A percentile compares a stretch with the other conserved stretches of the same genome.
These are phyloP conservation scores for Suillus discolor DNA, from an alignment of 768 basidiomycete genomes.

Conservation along the genomic window DNA sequence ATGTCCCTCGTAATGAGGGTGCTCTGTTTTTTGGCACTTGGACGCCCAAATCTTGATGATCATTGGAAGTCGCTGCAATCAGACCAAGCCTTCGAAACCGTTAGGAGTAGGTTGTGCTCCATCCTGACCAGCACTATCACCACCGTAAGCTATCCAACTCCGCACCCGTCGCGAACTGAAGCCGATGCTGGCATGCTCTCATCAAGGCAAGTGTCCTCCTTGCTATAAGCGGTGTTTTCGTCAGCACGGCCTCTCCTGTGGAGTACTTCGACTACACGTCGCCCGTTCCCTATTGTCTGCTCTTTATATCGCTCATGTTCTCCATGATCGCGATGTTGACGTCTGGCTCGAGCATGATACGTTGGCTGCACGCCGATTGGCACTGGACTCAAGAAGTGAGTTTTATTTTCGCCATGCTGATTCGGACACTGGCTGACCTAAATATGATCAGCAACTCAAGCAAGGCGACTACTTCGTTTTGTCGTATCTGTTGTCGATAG, in stretches of 20 bases:
- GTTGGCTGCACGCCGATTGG: background rate
- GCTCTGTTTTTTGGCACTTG: background rate
- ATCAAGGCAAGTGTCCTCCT: background rate
- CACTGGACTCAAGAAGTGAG: background rate
- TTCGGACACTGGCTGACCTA: background rate
- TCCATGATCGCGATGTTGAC: background rate
- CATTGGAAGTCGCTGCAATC: background rate
- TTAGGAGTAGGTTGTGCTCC: background rate
- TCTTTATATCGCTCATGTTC: background rate
- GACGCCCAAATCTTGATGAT: background rate
- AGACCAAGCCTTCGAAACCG: background rate
- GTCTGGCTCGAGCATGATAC: conserved; percentile 1
- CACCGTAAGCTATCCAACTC: background rate
- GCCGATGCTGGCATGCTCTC: background rate
- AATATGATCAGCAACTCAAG: background rate
- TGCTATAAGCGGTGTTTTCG: background rate
- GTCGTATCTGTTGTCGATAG: background rate
- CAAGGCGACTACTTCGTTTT: background rate
- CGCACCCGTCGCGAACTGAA: background rate
- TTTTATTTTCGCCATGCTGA: accelerated
- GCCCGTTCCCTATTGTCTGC: background rate
- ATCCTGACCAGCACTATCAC: background rate
- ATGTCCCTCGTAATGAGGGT: background rate
- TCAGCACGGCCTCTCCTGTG: background rate
- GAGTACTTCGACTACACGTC: background rate